Evolutionary conservation across 352 stramenopile species (phyloP), one percentile per base, ranked within the genome.

Genomic region (Vaucheria bursata): DNA sequence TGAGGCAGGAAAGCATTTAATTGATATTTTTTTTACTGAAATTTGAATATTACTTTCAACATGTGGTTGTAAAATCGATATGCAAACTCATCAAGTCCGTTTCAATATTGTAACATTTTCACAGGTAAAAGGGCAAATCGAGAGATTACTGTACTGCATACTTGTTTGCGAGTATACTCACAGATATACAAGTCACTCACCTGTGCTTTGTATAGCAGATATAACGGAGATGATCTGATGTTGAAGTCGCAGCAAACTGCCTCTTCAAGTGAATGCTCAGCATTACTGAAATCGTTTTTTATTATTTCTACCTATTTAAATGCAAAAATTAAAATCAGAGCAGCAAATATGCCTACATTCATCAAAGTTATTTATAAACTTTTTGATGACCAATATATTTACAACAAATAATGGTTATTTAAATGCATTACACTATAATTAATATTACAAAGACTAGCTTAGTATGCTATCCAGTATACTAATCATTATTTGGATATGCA

Each of bases 191-290:
- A 18, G 25, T 25, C 78, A 29, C 52, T 33, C 29, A 84, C 78
- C 33, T 71, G 71, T 0, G 67, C 71, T 36, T 72, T 67, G 18
- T 83, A 40, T 7, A 84, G 71, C 7, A 74, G 39, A 66, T 78
- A 84, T 0, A 84, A 32, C 8, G 79, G 79, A 18, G n/a, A 79
- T 59, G 78, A 68, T 39, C 79, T 53, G 2, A 83, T 75, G 7
- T 72, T 36, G 29, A 84, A 84, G 34, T 81, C 76, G 29, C 50
- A 83, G 76, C 69, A 75, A 29, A 84, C 65, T 1, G 79, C 79
- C 53, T 84, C 75, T 25, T 84, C 75, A n/a, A 83, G 68, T 34
- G 75, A 77, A 7, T 32, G 59, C 8, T 68, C 71, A n/a, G 79
- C 79, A 18, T 67, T 75, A 8, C 49, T 32, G 39, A 31, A 68